Base-by-base conservation (phyloP, 1,284 basidiomycete genomes). In the Melampsora americana region DNA sequence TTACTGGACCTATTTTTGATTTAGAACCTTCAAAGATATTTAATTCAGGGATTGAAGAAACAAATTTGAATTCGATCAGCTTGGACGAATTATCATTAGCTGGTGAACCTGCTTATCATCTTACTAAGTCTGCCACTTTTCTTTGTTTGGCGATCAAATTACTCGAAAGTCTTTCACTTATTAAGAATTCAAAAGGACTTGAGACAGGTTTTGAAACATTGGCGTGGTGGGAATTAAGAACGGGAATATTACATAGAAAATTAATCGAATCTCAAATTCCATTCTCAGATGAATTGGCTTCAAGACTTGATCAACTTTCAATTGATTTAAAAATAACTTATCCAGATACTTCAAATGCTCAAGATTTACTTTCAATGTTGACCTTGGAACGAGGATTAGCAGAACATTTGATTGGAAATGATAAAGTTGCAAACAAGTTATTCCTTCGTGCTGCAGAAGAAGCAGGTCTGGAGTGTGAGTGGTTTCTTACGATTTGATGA, bases 31-130 rank as follows among this genome's bases (percentile, higher is more conserved):
- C 82, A 11, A 82, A 83, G 3, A 80, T 85, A 72, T 68, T 80
- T n/a, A 18, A 68, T 44, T 77, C 82, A 1, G 80, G 86, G 42
- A 35, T 35, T 4, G 84, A 86, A 18, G 86, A 88, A 59, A 86
- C 88, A 39, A 62, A 79, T 5, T 83, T 96, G 59, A 88, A 93
- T 80, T 83, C 85, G 42, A 80, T 83, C 1, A 87, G 93, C 16
- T 85, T 95, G 62, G 86, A 90, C 5, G 89, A 90, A 78, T 87
- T 99, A 61, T 89, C 93, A 0, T 88, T 88, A 77, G 88, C 89
- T 1, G 96, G 96, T 0, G 95, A 99, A 84, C 96, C 96, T 3
- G 92, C 92, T 0, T 99, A 99, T 84, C 96, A 99, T 83, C 90
- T 99, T 65, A 87, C 90, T 23, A 85, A 86, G 78, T 61, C 64